Evolutionary conservation across 2,329 filamentous ascomycete genomes (phyloP), one percentile per base, ranked within the genome.

Genomic region (Fusarium hostae): DNA sequence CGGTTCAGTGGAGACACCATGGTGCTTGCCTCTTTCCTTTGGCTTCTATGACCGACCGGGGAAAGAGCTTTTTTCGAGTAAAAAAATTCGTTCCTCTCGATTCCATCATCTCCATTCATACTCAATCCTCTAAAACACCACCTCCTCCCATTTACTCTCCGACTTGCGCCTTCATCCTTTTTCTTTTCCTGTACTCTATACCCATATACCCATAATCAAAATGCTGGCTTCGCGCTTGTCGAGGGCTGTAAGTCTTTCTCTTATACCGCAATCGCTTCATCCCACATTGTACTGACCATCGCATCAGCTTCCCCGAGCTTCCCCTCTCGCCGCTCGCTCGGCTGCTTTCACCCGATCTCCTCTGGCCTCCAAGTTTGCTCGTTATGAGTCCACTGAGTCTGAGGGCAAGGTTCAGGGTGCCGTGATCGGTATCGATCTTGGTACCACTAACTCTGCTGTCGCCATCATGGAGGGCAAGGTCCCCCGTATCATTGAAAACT

Each of bases 381-480:
- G 92, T 79, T 94, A 92, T 86, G 92, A 92, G 83, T 92, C 91
- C 43, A 92, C 93, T 76, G 73, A 78, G 60, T 74, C 80, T 59
- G 78, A 76, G 30, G 78, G 81, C 55, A 98, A 98, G 90, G 94
- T 98, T 69, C 94, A 95, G 86, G 96, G 96, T 81, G 86, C 93
- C 80, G 95, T 98, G 83, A 98, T 98, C 80, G 96, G 96, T 91
- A 98, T 98, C 82, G 95, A 98, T 89, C 86, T 98, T 80, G 95
- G 95, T 81, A 98, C 95, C 81, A 98, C 95, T 79, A 98, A 98
- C 90, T 98, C 95, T 68, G 95, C 95, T 63, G 95, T 98, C 70
- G 95, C 95, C 79, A 87, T 98, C 75, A 97, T 98, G 95, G 95
- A 98, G 88, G 96, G 95, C 85, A 97, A 97, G 88, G 85, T 89